Percentiles rank a stretch among this genome's conserved stretches.
phyloP scores from a whole-genome alignment of 768 basidiomycete species.

The Psilocybe subaeruginosa region DNA sequence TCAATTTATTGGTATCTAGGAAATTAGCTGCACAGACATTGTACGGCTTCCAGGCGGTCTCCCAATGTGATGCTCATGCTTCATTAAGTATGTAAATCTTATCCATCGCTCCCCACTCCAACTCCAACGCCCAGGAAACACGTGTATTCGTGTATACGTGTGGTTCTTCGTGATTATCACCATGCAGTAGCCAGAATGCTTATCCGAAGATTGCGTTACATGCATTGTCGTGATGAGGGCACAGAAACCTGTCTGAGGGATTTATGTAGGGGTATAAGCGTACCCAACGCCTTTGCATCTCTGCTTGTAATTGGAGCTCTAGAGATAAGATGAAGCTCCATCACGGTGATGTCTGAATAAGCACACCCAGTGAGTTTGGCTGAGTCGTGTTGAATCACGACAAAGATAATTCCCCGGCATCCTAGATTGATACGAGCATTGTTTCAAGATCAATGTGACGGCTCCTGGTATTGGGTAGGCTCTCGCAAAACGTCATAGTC shows the following conservation, averaged over 20 bases:
- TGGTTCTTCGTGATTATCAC: neutral
- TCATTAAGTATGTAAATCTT: neutral
- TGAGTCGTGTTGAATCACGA: neutral
- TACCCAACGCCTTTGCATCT: neutral
- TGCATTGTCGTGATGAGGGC: neutral
- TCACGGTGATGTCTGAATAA: neutral
- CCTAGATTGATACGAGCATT: neutral
- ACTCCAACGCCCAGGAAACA: neutral
- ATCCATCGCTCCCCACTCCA: neutral
- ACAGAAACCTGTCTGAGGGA: neutral
- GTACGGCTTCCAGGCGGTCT: neutral
- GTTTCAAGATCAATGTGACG: neutral
- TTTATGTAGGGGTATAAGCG: neutral
- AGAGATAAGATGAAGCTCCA: neutral
- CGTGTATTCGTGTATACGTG: neutral
- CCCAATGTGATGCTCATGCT: neutral
- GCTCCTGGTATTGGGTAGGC: conserved; percentile 10
- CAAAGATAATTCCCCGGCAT: neutral
- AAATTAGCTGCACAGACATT: neutral
- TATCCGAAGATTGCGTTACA: neutral
- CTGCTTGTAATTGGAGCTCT: neutral
- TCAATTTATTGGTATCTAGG: neutral
- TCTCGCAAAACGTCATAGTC: conserved; percentile 28
- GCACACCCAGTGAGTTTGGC: neutral
- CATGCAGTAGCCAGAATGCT: neutral